Evolutionary conservation across 2,329 filamentous ascomycete genomes (phyloP).

Genomic region (Alternaria dauci): DNA sequence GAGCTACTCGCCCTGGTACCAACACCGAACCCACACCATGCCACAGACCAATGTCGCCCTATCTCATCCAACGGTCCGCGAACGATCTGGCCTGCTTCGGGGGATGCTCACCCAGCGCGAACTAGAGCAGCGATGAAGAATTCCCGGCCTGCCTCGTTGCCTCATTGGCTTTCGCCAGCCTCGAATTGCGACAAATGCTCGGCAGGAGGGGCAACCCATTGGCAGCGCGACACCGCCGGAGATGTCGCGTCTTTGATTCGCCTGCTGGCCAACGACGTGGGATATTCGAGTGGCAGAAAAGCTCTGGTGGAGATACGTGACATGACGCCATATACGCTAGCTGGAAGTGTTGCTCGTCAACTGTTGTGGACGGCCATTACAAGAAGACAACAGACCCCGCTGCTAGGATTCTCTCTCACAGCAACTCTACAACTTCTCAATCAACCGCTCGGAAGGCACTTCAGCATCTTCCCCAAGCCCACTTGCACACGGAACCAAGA

Average conservation of each 20-base stretch:
- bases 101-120: neutral
- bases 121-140: neutral
- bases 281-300: slow-evolving; percentile 36
- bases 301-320: slow-evolving; percentile 35
- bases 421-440: neutral
- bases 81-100: neutral
- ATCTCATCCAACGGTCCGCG: neutral
- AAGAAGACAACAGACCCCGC: slow-evolving; percentile 33
- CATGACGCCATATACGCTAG: slow-evolving; percentile 49
- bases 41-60: neutral
- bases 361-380: slow-evolving; percentile 23
- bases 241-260: slow-evolving; percentile 31
- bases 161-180: slow-evolving; percentile 2
- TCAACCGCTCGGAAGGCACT: neutral
- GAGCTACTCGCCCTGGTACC: neutral
- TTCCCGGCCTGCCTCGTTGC: neutral
- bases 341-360: slow-evolving; percentile 27
- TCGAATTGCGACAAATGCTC: slow-evolving; percentile 20
- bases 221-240: slow-evolving; percentile 34
- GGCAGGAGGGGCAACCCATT: slow-evolving; percentile 22
- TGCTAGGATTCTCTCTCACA: neutral
- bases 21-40: neutral
- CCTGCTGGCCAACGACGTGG: slow-evolving; percentile 19
- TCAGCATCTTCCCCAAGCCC: neutral
- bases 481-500: neutral